Conservation (phyloP, 495 filamentous ascomycete genomes). For the Annulohypoxylon moriforme region DNA sequence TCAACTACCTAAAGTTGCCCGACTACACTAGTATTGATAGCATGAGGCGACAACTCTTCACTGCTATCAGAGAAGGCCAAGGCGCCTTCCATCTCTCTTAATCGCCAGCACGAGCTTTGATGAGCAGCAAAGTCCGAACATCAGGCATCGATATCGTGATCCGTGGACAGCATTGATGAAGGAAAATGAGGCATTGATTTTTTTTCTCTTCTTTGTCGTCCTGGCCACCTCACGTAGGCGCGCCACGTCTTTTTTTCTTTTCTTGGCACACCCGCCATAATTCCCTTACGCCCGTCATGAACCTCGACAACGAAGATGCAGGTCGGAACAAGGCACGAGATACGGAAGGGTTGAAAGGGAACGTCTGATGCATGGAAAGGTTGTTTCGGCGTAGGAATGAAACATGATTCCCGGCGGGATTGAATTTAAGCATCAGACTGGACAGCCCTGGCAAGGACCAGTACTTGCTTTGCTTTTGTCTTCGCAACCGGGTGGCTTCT, state of each 20-base stretch:
- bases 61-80: constrained; percentile 96
- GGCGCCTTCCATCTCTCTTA: constrained; percentile 98
- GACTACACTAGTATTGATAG: constrained; percentile 88
- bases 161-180: constrained; percentile 34
- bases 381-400: constrained; percentile 48
- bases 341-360: constrained; percentile 31
- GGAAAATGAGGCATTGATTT: constrained; percentile 39
- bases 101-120: constrained; percentile 18
- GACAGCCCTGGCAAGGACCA: constrained; percentile 31
- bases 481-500: constrained; percentile 40
- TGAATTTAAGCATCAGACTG: constrained; percentile 40
- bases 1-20: constrained; percentile 98
- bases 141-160: constrained; percentile 20
- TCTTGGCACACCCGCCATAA: constrained; percentile 31
- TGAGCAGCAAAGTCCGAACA: constrained; percentile 4
- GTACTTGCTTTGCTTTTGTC: constrained; percentile 35
- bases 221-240: constrained; percentile 2
- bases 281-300: constrained; percentile 35
- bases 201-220: constrained; percentile 28
- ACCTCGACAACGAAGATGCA: constrained; percentile 39
- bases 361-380: constrained; percentile 47
- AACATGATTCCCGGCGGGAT: constrained; percentile 39
- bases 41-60: constrained; percentile 77
- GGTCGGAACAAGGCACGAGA: constrained; percentile 36
- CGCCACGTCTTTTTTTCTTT: constrained; percentile 27